Evolutionary conservation across 2,329 filamentous ascomycete genomes (phyloP), one percentile per base, ranked within the genome.

Genomic region (Drechslerella coelobrocha): DNA sequence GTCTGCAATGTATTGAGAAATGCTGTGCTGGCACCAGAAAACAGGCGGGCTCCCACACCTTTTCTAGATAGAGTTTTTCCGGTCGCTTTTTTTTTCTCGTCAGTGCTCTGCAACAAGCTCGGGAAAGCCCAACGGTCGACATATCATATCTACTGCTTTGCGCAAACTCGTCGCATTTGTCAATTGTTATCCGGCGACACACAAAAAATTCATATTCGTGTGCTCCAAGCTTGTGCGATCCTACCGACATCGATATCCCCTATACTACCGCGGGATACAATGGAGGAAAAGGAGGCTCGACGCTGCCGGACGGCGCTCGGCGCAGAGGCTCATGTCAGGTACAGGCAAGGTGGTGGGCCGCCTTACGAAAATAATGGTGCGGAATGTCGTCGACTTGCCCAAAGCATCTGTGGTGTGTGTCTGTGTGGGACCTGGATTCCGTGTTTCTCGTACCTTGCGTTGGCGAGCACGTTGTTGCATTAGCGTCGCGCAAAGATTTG

Each of bases 371-470:
- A 37, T 23, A 37, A 21, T 14, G 31, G 29, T 52, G 7, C 23
- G 56, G 52, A 61, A 68, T 31, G 53, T 61, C 48, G 31, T 68
- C 56, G 56, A 48, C 56, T 61, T 68, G 51, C 63, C 63, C 45
- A 51, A 68, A 61, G 55, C 47, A 43, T 55, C 53, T 21, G 9
- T 53, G 24, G 59, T 52, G 53, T 57, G 61, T 17, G 61, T 52
- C 45, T 53, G 53, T 29, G 39, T n/a, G n/a, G n/a, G n/a, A n/a
- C n/a, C n/a, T 26, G 21, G 54, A 39, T 53, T 55, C 63, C 56
- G 50, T 68, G 56, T 68, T 61, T 68, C 50, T 68, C 41, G 63
- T 68, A 61, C 63, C 63, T 68, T 68, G 63, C 63, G 56, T 68
- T 68, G 63, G 63, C 63, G 63, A 68, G 63, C 56, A 61, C 56